These are phyloP conservation scores for Saitozyma sp. DNA, from an alignment of 768 basidiomycete genomes.

Conservation along the genomic window DNA sequence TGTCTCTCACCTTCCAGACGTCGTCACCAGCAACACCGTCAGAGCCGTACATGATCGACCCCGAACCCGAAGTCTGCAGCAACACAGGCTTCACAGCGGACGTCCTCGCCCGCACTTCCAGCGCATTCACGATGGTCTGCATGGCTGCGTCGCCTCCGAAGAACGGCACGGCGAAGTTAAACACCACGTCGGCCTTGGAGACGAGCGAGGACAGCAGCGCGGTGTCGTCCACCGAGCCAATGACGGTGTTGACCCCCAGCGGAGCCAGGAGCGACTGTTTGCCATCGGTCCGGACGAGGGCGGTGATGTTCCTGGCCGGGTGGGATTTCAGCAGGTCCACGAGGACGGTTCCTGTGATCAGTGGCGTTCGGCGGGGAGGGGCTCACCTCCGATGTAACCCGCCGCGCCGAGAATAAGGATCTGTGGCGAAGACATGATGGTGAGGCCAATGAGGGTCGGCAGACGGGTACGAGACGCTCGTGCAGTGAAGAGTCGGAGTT, in stretches of 20 bases:
- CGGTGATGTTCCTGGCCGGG: slow-evolving; percentile 12
- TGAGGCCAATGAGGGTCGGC: too few species aligned
- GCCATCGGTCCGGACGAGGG: slow-evolving; percentile 10
- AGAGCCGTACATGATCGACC: slow-evolving; percentile 11
- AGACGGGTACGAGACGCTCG: too few species aligned
- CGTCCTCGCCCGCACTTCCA: slow-evolving; percentile 10
- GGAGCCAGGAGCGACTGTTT: slow-evolving; percentile 4
- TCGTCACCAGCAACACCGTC: too few species aligned
- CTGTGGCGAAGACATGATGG: too few species aligned
- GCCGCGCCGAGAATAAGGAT: too few species aligned
- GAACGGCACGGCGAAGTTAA: slow-evolving; percentile 24
- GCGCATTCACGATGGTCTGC: slow-evolving; percentile 17
- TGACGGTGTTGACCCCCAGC: slow-evolving; percentile 11
- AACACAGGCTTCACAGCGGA: slow-evolving; percentile 16
- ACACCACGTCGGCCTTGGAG: slow-evolving; percentile 8
- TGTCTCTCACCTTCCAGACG: too few species aligned
- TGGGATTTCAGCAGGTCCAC: slow-evolving; percentile 13
- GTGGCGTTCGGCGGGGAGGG: neutral
- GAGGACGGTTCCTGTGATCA: slow-evolving; percentile 14
- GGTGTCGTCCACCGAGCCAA: slow-evolving; percentile 12
- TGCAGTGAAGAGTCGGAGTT: too few species aligned
- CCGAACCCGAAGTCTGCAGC: slow-evolving; percentile 20
- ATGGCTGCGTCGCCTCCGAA: slow-evolving; percentile 19
- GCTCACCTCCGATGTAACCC: too few species aligned
- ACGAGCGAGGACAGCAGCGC: slow-evolving; percentile 7